Percentiles rank a stretch among this genome's conserved stretches.
Evolutionary conservation across 192 early-diverging fungal genomes (phyloP).

Genomic region (Diversispora epigaea): DNA sequence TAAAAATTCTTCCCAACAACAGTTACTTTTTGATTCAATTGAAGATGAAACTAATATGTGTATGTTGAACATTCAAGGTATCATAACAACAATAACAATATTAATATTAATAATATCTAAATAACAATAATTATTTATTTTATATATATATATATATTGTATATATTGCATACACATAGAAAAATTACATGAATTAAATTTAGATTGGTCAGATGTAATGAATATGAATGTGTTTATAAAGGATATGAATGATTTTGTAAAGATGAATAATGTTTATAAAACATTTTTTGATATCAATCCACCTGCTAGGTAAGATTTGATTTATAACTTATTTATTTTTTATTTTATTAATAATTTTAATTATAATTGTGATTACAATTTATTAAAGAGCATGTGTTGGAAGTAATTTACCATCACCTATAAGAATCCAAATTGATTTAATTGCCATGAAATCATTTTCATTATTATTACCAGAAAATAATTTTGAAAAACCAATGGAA

Average conservation of each 20-base stretch:
- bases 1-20: background rate
- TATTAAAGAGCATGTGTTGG: constrained; percentile 62
- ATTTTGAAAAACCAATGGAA: constrained; percentile 38
- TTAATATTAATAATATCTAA: too few relatives aligned
- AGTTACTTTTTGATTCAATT: constrained; percentile 33
- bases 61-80: constrained; percentile 48
- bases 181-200: constrained; percentile 37
- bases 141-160: background rate
- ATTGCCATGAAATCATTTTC: constrained; percentile 43
- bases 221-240: constrained; percentile 66
- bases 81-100: background rate
- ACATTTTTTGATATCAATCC: constrained; percentile 72
- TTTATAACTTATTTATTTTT: background rate
- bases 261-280: constrained; percentile 66
- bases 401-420: constrained; percentile 39
- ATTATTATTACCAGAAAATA: background rate
- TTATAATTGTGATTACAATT: background rate
- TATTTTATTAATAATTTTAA: background rate
- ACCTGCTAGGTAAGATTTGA: constrained; percentile 57
- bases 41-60: constrained; percentile 51
- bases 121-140: too few relatives aligned
- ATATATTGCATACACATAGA: constrained; percentile 34
- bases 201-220: constrained; percentile 59
- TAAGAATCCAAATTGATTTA: constrained; percentile 66
- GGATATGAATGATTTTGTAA: constrained; percentile 65